Conservation (phyloP, 495 filamentous ascomycete genomes). For the Saxophila tyrrhenica region DNA sequence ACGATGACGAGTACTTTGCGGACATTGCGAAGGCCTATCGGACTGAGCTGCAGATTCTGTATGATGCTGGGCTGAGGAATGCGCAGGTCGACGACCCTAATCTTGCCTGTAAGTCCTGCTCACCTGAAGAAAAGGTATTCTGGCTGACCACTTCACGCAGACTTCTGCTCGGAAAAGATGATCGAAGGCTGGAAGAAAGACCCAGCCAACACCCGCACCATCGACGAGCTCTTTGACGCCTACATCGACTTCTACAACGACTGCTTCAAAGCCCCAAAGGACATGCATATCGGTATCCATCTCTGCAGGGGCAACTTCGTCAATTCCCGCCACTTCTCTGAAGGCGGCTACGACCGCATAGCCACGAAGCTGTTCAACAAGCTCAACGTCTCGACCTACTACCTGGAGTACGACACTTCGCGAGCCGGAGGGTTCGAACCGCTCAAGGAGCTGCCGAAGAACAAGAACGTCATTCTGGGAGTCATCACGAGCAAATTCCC, state of each 20-base stretch:
- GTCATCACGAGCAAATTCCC: slow-evolving; percentile 57
- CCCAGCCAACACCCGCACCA: slow-evolving; percentile 40
- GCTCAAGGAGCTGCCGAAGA: slow-evolving; percentile 47
- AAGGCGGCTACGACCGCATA: slow-evolving; percentile 58
- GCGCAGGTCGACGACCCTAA: slow-evolving; percentile 58
- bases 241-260: slow-evolving; percentile 55
- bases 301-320: slow-evolving; percentile 51
- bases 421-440: slow-evolving; percentile 57
- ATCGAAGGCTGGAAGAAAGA: slow-evolving; percentile 48
- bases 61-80: slow-evolving; percentile 50
- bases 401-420: slow-evolving; percentile 58
- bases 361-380: slow-evolving; percentile 53
- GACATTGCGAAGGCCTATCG: slow-evolving; percentile 51
- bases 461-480: slow-evolving; percentile 56
- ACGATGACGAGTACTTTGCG: slow-evolving; percentile 48
- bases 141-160: slow-evolving; percentile 1
- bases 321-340: slow-evolving; percentile 45
- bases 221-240: slow-evolving; percentile 44
- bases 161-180: slow-evolving; percentile 57
- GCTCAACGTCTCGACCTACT: slow-evolving; percentile 55
- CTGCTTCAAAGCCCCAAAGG: slow-evolving; percentile 44
- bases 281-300: slow-evolving; percentile 57
- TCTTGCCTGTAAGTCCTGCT: slow-evolving; percentile 35
- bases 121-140: slow-evolving; percentile 1
- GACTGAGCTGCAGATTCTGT: slow-evolving; percentile 48